phyloP scores from a whole-genome alignment of 83 land plant species.

The Picea engelmannii region DNA sequence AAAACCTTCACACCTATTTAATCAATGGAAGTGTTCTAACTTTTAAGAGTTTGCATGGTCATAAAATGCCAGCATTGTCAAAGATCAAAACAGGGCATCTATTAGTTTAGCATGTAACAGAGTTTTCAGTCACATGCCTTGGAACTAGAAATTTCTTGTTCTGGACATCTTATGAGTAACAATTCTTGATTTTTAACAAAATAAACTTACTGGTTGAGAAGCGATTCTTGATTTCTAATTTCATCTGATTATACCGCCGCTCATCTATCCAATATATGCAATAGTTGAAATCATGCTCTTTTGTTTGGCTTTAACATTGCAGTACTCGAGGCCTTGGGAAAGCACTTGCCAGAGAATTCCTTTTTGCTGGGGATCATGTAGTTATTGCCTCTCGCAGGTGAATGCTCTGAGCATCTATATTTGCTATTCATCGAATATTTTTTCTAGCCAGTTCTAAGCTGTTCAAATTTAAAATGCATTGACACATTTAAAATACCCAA shows the following conservation, averaged over 20 bases:
- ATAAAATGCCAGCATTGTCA: too few species aligned
- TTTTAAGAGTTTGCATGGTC: too few species aligned
- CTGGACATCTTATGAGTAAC: not conserved
- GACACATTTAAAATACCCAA: not conserved
- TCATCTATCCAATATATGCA: not conserved
- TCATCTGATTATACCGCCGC: constrained; percentile 5
- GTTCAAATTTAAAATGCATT: not conserved
- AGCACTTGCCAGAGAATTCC: constrained; percentile 97
- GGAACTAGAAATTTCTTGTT: not conserved
- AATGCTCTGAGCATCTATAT: not conserved
- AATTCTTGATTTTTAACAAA: constrained; percentile 1
- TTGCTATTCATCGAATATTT: not conserved
- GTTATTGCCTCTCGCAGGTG: constrained; percentile 97
- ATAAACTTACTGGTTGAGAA: not conserved
- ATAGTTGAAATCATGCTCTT: not conserved
- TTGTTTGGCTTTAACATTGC: constrained; percentile 19
- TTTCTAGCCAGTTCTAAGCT: not conserved
- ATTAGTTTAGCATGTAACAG: not conserved
- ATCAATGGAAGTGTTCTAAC: too few species aligned
- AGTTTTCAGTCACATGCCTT: not conserved
- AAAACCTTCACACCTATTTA: too few species aligned
- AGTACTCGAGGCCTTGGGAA: constrained; percentile 98
- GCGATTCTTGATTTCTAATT: not conserved
- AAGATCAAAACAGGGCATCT: too few species aligned
- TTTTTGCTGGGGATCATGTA: constrained; percentile 92